A percentile compares a stretch with the other conserved stretches of the same genome.
These are phyloP conservation scores for Candida ulmi DNA, from an alignment of 805 yeast genomes.

Conservation along the genomic window DNA sequence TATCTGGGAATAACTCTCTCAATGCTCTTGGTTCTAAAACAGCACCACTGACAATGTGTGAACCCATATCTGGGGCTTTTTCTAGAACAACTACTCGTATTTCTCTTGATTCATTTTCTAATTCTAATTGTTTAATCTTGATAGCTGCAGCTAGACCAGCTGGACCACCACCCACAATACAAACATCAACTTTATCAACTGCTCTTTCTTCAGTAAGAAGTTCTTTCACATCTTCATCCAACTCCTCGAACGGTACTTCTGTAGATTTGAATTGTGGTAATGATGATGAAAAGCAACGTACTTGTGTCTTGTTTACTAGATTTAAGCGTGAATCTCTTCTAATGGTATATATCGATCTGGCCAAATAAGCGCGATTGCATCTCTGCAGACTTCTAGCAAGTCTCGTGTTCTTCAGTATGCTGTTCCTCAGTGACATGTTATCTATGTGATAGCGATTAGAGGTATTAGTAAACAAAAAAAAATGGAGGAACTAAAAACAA, in stretches of 20 bases:
- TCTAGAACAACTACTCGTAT: constrained; percentile 85
- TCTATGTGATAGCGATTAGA: not conserved
- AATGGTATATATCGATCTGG: too few relatives aligned
- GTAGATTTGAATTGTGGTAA: constrained; percentile 7
- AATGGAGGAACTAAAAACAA: not conserved
- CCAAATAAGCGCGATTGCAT: too few relatives aligned
- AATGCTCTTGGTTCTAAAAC: constrained; percentile 88
- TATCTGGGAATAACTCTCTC: constrained; percentile 74
- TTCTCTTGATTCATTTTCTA: constrained; percentile 54
- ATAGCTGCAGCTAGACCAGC: constrained; percentile 96
- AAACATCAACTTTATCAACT: constrained; percentile 83
- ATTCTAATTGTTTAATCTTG: constrained; percentile 76
- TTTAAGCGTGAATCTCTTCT: too few relatives aligned
- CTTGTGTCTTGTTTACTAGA: not conserved
- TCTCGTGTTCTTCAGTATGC: constrained; percentile 5
- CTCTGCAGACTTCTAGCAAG: not conserved
- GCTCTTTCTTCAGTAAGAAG: constrained; percentile 62
- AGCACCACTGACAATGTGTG: constrained; percentile 91
- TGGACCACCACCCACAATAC: constrained; percentile 97
- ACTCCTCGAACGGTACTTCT: constrained; percentile 23
- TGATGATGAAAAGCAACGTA: not conserved
- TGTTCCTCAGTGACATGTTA: constrained; percentile 4
- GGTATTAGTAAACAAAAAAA: not conserved
- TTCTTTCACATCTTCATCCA: constrained; percentile 40
- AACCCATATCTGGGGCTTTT: constrained; percentile 89